Conservation (phyloP, 257 asterid species). For the Jacaranda copaia region DNA sequence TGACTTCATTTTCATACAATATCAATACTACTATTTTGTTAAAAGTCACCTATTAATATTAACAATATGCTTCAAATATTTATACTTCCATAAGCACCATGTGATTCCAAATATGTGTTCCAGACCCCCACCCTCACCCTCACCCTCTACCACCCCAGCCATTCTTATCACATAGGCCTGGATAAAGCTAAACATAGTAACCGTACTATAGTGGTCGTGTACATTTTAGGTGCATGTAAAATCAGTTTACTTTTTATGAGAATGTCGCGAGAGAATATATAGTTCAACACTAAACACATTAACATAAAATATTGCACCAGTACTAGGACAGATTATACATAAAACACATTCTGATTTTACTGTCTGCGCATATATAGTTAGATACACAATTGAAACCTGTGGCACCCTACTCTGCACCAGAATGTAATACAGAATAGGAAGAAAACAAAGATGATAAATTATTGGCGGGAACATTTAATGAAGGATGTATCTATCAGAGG, state of each 20-base stretch:
- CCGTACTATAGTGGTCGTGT: too few relatives aligned
- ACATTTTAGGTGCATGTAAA: background rate
- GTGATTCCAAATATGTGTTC: too few relatives aligned
- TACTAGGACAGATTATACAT: background rate
- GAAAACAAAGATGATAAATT: background rate
- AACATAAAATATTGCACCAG: background rate
- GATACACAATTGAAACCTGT: background rate
- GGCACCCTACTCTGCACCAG: background rate
- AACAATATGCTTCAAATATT: too few relatives aligned
- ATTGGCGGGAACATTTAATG: constrained; percentile 15
- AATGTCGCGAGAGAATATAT: background rate
- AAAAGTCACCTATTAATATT: too few relatives aligned
- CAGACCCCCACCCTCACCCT: too few relatives aligned
- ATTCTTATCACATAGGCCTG: too few relatives aligned
- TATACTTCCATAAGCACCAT: too few relatives aligned
- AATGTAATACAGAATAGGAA: background rate
- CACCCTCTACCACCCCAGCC: too few relatives aligned
- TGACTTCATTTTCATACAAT: too few relatives aligned
- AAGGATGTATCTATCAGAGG: background rate
- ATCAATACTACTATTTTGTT: too few relatives aligned
- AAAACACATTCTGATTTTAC: background rate
- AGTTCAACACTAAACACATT: background rate
- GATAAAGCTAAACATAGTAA: too few relatives aligned
- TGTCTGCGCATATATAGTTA: background rate
- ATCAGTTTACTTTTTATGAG: background rate